These are phyloP conservation scores for Wickerhamomyces chaumierensis DNA, from an alignment of 805 yeast genomes.

Conservation along the genomic window DNA sequence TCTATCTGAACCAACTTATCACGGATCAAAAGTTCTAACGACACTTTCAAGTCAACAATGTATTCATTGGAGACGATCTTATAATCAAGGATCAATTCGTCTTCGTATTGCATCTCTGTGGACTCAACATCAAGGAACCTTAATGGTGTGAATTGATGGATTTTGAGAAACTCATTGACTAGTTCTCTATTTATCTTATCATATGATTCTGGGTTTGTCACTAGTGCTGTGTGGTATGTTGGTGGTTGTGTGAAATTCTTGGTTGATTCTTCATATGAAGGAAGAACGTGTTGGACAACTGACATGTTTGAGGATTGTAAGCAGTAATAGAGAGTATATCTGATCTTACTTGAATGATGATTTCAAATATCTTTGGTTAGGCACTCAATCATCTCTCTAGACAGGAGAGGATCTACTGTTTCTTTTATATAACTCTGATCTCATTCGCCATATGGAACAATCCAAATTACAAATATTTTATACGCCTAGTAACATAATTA, in stretches of 20 bases:
- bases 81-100: slow-evolving; percentile 3
- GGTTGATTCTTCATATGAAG: slow-evolving; percentile 13
- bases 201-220: slow-evolving; percentile 8
- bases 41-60: slow-evolving; percentile 6
- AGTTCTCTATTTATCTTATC: slow-evolving; percentile 1
- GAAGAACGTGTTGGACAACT: slow-evolving; percentile 3
- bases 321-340: background rate
- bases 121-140: background rate
- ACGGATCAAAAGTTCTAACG: slow-evolving; percentile 5
- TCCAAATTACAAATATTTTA: no score
- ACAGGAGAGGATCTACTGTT: no score
- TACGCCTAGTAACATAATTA: no score
- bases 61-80: slow-evolving; percentile 5
- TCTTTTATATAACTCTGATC: no score
- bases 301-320: background rate
- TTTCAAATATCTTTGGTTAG: no score
- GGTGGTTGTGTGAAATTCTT: slow-evolving; percentile 12
- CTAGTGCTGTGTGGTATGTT: slow-evolving; percentile 9
- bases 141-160: slow-evolving; percentile 6
- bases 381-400: no score
- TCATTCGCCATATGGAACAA: no score
- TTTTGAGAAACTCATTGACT: background rate
- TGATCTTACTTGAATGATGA: no score
- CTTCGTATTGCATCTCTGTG: slow-evolving; percentile 3
- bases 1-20: slow-evolving; percentile 14